These are phyloP conservation scores for Scutellaria minor DNA, from an alignment of 257 asterid genomes.

Conservation along the genomic window DNA sequence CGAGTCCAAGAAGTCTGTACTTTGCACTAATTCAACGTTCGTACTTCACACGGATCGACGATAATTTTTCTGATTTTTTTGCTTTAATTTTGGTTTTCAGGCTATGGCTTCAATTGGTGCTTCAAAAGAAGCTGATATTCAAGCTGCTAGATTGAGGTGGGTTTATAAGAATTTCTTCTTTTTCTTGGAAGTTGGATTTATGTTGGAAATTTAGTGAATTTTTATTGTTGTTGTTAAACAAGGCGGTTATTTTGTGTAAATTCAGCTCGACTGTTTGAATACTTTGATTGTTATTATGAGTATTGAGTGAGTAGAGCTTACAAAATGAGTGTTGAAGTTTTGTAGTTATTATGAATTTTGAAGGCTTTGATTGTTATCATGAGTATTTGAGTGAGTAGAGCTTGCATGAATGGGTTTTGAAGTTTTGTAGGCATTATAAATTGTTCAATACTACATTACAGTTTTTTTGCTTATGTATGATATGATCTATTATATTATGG, in stretches of 20 bases:
- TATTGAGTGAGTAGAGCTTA: background rate
- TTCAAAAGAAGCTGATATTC: slow-evolving; percentile 90
- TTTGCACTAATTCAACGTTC: background rate
- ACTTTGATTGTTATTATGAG: background rate
- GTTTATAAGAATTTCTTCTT: background rate
- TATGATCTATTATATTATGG: background rate
- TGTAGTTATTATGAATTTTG: background rate
- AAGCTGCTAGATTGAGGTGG: slow-evolving; percentile 90
- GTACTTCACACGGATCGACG: background rate
- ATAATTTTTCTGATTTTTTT: background rate
- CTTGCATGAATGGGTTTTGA: background rate
- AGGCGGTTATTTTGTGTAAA: background rate
- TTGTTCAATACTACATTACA: background rate
- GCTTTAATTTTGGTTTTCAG: slow-evolving; percentile 42
- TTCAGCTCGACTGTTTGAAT: background rate
- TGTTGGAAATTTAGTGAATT: background rate
- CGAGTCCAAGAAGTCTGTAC: slow-evolving; percentile 83
- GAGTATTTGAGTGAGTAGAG: background rate
- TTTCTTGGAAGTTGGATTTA: background rate
- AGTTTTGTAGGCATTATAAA: background rate
- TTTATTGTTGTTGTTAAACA: background rate
- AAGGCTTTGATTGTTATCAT: background rate
- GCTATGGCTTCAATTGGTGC: slow-evolving; percentile 96
- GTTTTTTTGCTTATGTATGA: background rate
- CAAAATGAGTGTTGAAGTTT: background rate